Evolutionary conservation across 2,329 filamentous ascomycete genomes (phyloP).

Genomic region (Ceratocystis papillata): DNA sequence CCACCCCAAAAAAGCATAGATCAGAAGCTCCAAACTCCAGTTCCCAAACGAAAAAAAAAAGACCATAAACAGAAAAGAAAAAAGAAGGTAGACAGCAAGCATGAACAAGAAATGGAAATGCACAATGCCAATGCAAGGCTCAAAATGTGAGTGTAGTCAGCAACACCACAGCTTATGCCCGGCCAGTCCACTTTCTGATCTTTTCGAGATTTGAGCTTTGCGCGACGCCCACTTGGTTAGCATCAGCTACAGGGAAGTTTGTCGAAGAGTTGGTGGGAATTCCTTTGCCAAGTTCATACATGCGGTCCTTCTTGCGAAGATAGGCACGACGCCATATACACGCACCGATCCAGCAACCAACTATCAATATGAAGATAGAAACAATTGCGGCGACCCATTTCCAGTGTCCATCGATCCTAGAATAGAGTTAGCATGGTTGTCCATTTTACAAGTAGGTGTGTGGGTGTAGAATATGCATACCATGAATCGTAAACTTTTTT

Average conservation of each 20-base stretch:
- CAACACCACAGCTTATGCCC: slow-evolving; percentile 15
- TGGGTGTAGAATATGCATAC: slow-evolving; percentile 1
- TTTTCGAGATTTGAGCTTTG: slow-evolving; percentile 28
- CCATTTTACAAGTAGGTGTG: background rate
- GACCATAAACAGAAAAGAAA: slow-evolving; percentile 8
- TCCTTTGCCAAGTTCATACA: slow-evolving; percentile 40
- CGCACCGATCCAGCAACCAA: slow-evolving; percentile 54
- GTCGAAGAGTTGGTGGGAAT: slow-evolving; percentile 28
- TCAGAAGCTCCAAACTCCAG: slow-evolving; percentile 9
- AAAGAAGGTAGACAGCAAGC: slow-evolving; percentile 1
- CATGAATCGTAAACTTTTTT: slow-evolving; percentile 21
- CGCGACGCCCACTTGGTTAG: background rate
- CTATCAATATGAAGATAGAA: slow-evolving; percentile 58
- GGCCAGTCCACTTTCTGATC: slow-evolving; percentile 41
- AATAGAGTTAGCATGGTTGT: background rate
- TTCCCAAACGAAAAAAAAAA: slow-evolving; percentile 20
- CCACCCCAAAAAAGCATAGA: slow-evolving; percentile 16
- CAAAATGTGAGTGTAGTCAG: too few species aligned
- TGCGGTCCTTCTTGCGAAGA: slow-evolving; percentile 55
- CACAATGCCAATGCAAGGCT: background rate
- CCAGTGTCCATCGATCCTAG: slow-evolving; percentile 59
- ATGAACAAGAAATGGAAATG: background rate
- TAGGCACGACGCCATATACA: slow-evolving; percentile 64
- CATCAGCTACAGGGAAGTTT: slow-evolving; percentile 18
- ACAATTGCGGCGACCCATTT: slow-evolving; percentile 76